Evolutionary conservation across 1,284 basidiomycete genomes (phyloP), one percentile per base, ranked within the genome.

Genomic region (Melampsora americana): DNA sequence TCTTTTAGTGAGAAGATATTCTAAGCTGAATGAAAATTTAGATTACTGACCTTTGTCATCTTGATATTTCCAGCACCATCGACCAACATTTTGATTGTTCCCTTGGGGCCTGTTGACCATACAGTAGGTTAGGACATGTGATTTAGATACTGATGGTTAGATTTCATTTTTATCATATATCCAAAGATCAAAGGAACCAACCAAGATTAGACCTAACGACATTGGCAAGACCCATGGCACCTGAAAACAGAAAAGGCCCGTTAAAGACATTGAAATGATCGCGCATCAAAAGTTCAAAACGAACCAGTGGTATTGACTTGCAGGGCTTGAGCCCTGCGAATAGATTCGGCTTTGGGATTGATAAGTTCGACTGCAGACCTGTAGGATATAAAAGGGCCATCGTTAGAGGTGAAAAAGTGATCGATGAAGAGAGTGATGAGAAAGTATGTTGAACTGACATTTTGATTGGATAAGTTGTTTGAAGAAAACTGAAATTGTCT

Each of bases 41-140:
- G 9, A n/a, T 16, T 50, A 68, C 83, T 70, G 70, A 85, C 85
- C 86, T 99, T 99, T 80, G 96, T 99, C 92, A 99, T 96, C 87
- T 98, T 99, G 84, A 99, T 95, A 86, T 96, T 93, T 18, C 96
- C 96, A n/a, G 95, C 87, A 77, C 96, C 96, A 84, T 99, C 96
- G 65, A 99, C 96, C 64, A 99, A 89, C 95, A 99, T 97, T 87
- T 99, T 99, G 80, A 98, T 88, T 2, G 95, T 98, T 78, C 95
- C 94, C 84, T 93, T 86, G 23, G 94, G 94, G 64, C 94, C 93
- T 95, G 78, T 69, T 26, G 23, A 59, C 28, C 53, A 26, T 26
- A 7, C 7, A 59, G 28, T 30, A 59, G 79, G 61, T 75, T 77
- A 72, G 62, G 78, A 79, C 76, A 28, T 20, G 20, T 18, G 61